A percentile compares a stretch with the other conserved stretches of the same genome.
Evolutionary conservation across 495 filamentous ascomycete species (phyloP).

Genomic region (Tuber umbilicatum): DNA sequence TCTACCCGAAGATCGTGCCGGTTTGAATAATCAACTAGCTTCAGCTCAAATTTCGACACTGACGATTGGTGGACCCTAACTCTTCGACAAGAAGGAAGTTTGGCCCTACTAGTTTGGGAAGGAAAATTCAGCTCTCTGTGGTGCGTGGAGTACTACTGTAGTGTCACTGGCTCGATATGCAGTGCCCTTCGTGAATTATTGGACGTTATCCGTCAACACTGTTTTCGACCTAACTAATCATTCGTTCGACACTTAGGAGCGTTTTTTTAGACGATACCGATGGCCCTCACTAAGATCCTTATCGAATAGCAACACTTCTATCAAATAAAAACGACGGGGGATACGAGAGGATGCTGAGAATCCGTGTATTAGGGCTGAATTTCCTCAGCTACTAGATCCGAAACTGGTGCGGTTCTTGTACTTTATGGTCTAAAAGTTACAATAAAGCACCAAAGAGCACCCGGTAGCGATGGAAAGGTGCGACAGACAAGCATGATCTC

Average conservation of each 20-base stretch:
- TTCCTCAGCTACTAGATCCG: background rate
- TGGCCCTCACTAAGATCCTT: background rate
- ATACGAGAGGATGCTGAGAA: background rate
- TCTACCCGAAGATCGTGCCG: background rate
- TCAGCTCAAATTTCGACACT: background rate
- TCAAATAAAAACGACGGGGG: background rate
- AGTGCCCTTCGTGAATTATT: background rate
- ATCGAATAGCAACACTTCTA: background rate
- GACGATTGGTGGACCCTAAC: background rate
- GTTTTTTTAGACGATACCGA: background rate
- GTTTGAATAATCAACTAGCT: background rate
- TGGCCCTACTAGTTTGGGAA: background rate
- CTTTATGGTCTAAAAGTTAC: background rate
- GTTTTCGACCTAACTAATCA: background rate
- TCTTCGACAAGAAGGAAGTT: background rate
- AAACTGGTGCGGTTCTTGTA: background rate
- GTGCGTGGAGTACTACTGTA: background rate
- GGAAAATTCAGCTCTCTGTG: background rate
- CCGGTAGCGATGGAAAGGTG: background rate
- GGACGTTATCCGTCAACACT: background rate
- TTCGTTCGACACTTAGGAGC: background rate
- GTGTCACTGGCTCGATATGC: background rate
- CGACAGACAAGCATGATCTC: background rate
- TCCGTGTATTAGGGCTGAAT: background rate
- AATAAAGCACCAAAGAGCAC: background rate